Percentiles rank a stretch among this genome's conserved stretches.
Evolutionary conservation across 768 basidiomycete genomes (phyloP).

Genomic region (Pleurotus pulmonarius): DNA sequence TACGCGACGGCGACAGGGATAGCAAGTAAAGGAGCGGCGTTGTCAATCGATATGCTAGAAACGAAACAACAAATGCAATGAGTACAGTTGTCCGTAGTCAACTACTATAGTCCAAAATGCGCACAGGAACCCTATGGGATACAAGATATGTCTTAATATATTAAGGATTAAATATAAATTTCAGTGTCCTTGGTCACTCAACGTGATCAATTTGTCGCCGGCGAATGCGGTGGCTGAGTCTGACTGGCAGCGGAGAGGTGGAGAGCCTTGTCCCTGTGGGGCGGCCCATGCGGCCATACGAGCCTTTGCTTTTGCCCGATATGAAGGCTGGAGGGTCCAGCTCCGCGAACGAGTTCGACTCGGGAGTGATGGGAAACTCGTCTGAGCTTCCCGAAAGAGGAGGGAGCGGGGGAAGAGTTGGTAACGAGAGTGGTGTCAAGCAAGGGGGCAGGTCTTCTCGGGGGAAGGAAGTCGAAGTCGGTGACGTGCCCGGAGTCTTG

Average conservation of each 20-base stretch:
- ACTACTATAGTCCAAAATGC: conserved; percentile 5
- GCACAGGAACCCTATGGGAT: neutral
- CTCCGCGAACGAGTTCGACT: conserved; percentile 21
- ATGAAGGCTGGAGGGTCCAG: conserved; percentile 13
- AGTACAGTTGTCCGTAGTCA: conserved; percentile 8
- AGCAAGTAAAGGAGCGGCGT: neutral
- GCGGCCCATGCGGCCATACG: conserved; percentile 30
- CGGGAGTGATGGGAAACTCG: conserved; percentile 36
- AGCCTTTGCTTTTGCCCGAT: conserved; percentile 16
- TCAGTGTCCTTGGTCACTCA: neutral
- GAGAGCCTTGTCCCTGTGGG: conserved; percentile 44
- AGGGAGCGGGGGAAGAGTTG: conserved; percentile 57
- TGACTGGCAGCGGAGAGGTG: conserved; percentile 31
- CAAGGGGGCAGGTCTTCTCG: conserved; percentile 36
- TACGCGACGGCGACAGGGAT: neutral
- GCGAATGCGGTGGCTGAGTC: conserved; percentile 23
- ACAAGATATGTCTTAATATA: conserved; percentile 1
- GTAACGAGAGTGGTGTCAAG: conserved; percentile 56
- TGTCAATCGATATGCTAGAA: neutral
- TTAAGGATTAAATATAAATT: conserved; percentile 3
- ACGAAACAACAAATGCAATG: neutral
- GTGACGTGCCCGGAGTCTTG: conserved; percentile 72
- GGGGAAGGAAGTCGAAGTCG: conserved; percentile 62
- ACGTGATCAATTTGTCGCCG: conserved; percentile 16
- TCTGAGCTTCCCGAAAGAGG: conserved; percentile 40